These are phyloP conservation scores for Eucalyptus victrix DNA, from an alignment of 345 rosid species.

Conservation along the genomic window DNA sequence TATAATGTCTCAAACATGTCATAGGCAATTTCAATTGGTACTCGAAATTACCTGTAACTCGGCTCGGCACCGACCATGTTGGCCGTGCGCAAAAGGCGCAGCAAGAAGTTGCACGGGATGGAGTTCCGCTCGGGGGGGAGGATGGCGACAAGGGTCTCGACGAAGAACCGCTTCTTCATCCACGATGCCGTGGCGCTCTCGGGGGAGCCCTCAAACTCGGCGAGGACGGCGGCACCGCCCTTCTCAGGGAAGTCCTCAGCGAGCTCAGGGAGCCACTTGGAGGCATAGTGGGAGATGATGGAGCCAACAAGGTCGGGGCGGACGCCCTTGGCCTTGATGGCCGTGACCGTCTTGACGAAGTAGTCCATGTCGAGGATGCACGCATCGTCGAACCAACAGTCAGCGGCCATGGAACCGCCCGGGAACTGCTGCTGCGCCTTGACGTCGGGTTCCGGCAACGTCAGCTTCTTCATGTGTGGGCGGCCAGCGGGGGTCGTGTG, in stretches of 20 bases:
- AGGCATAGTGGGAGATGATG: constrained; percentile 68
- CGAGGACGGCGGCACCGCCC: background rate
- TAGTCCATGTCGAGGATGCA: constrained; percentile 73
- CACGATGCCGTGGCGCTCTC: constrained; percentile 54
- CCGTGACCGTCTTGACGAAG: constrained; percentile 62
- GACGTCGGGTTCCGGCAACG: constrained; percentile 21
- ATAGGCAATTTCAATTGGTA: background rate
- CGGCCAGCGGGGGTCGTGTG: background rate
- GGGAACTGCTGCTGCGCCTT: constrained; percentile 4
- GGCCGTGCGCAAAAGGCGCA: constrained; percentile 73
- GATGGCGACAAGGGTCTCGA: constrained; percentile 65
- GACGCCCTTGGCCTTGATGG: constrained; percentile 71
- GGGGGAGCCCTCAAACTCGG: constrained; percentile 12
- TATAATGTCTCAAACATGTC: no score
- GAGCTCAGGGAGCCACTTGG: constrained; percentile 83
- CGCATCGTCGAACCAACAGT: constrained; percentile 55
- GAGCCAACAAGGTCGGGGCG: constrained; percentile 78
- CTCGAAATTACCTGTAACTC: constrained; percentile 1
- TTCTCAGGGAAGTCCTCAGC: background rate
- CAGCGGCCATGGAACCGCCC: background rate
- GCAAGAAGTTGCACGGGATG: constrained; percentile 65
- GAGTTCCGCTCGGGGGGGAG: constrained; percentile 84
- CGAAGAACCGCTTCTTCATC: constrained; percentile 69
- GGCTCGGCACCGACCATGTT: constrained; percentile 66
- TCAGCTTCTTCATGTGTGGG: constrained; percentile 24